Evolutionary conservation across 495 filamentous ascomycete species (phyloP), one percentile per base, ranked within the genome.

Genomic region (Pseudoneurospora amorphoporcata): DNA sequence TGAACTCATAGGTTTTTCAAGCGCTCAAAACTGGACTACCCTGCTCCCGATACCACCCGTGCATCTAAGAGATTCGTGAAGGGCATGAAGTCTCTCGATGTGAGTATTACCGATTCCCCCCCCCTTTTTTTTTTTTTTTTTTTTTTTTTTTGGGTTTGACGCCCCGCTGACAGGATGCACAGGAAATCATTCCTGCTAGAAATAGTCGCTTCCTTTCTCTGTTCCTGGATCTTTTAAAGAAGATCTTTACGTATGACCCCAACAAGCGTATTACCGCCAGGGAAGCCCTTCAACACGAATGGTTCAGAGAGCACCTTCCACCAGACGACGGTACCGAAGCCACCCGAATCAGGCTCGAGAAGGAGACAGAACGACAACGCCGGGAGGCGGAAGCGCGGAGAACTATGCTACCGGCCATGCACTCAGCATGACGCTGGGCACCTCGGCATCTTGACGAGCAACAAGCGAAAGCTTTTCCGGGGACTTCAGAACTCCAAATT

Each of bases 241-340:
- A 88, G 75, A 99, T 99, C 73, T 99, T 99, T 77, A 90, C 97
- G 39, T 99, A 99, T 80, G 94, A 99, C 74, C 94, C 96, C 3
- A 90, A 90, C 68, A 87, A 91, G 72, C 90, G 95, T 39, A 97
- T 99, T 76, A 97, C 93, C 4, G 95, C 95, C 71, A 93, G 97
- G 75, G 84, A 96, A 77, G 95, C 95, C 8, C 83, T 99, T 61
- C 89, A 95, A 73, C 95, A 99, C 78, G 89, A 91, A 0, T 99
- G 95, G 95, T 99, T 99, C 83, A 91, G 90, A 75, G 95, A 98
- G 80, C 85, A 85, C 8, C 84, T 91, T 7, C 53, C 53, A 35
- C 87, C 91, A 29, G 95, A 99, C 77, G 95, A 99, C 79, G 95
- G 95, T 42, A 98, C 94, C 29, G 96, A 98, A 83, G 95, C 95